Evolutionary conservation across 1,139 yeast genomes (phyloP), one percentile per base, ranked within the genome.

Genomic region (Blastobotrys niveus): DNA sequence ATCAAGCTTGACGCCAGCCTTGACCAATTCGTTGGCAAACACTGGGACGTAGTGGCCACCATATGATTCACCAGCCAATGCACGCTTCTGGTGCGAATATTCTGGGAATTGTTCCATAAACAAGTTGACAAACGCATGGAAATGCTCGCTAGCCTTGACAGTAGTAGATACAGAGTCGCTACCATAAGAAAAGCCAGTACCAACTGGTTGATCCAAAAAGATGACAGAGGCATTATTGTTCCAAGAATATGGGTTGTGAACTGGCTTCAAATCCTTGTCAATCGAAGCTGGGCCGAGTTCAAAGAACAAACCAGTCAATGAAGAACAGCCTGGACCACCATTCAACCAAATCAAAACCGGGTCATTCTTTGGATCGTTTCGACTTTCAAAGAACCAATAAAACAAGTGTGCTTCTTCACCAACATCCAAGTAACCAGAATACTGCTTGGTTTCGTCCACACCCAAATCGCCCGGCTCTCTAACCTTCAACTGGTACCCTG

Each of bases 31-130:
- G 39, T 75, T 68, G 15, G 91, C 91, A 63, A 86, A 79, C 21
- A 73, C 77, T 22, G 95, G 95, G 52, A 85, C 79, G 62, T 85
- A 85, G 64, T 84, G 94, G 35, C 95, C 95, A 31, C 87, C 95
- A 58, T 85, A 86, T 10, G 91, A 82, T 65, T 86, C 95, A 48
- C 95, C 95, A 44, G 94, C 79, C 62, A 86, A 80, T 63, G 85
- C 94, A 75, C 85, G 84, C 36, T 72, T 73, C 52, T 75, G 72
- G n/a, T 63, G 54, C 37, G 65, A 52, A 58, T 78, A 80, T 52
- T 80, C 72, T 14, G 85, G 82, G 70, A 83, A 82, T 57, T 80
- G 80, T 57, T 80, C 77, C 67, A 80, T 85, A 66, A 86, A 83
- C 51, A 85, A 72, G 60, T 81, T 84, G 60, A 85, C 71, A 60